phyloP scores from a whole-genome alignment of 176 grass and related monocot species.

The Bromus sterilis region DNA sequence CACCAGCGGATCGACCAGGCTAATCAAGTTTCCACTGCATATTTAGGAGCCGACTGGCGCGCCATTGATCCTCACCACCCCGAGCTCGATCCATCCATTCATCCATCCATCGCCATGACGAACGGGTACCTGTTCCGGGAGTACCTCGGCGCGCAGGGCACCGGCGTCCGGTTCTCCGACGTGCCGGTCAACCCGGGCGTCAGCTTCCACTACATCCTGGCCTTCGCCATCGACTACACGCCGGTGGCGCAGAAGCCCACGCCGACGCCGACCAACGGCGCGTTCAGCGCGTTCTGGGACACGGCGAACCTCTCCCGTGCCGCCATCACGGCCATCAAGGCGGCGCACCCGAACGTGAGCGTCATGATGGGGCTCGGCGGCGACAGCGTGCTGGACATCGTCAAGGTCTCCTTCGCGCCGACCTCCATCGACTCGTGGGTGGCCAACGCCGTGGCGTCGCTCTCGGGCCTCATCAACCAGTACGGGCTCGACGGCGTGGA shows the following conservation, averaged over 20 bases:
- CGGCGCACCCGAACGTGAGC: constrained; percentile 23
- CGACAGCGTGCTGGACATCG: background rate
- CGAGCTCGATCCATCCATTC: too few relatives aligned
- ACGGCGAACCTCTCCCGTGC: background rate
- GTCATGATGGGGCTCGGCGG: constrained; percentile 35
- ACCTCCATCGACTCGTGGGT: background rate
- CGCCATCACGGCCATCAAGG: constrained; percentile 19
- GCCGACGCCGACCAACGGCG: background rate
- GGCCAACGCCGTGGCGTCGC: background rate
- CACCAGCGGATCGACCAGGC: background rate
- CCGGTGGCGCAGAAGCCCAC: background rate
- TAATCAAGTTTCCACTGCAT: background rate
- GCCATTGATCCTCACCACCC: background rate
- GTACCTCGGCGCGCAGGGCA: background rate
- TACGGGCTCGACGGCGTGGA: background rate
- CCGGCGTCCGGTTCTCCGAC: background rate
- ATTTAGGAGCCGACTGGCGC: background rate
- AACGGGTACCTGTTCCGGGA: background rate
- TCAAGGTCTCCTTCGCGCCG: background rate
- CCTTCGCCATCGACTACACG: background rate
- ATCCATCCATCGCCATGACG: background rate
- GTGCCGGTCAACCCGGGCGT: background rate
- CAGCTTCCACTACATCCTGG: background rate
- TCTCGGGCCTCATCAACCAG: background rate
- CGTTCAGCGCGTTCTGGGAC: background rate